These are phyloP conservation scores for Torrubiella hemipterigena DNA, from an alignment of 2,329 filamentous ascomycete species.

Conservation along the genomic window DNA sequence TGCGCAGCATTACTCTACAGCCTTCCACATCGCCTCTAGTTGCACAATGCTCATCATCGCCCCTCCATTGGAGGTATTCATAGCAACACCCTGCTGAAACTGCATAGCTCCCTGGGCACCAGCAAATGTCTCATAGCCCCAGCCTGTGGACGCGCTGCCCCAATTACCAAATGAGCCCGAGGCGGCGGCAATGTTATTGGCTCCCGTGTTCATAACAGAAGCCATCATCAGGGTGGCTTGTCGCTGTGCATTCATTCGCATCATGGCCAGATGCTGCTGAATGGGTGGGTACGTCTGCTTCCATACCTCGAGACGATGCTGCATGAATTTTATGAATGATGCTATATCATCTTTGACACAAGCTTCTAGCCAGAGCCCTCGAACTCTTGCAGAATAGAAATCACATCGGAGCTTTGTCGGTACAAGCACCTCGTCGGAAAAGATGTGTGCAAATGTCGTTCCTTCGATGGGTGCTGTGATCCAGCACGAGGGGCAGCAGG, in stretches of 20 bases:
- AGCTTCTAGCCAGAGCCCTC: not conserved
- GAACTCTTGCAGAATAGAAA: not conserved
- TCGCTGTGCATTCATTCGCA: constrained; percentile 1
- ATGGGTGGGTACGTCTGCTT: constrained; percentile 3
- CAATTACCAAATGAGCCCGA: not conserved
- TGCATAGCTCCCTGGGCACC: constrained; percentile 1
- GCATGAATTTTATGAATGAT: not conserved
- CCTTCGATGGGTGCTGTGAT: constrained; percentile 1
- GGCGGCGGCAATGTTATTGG: constrained; percentile 1
- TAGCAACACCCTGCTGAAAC: constrained; percentile 1
- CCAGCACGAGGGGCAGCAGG: constrained; percentile 4
- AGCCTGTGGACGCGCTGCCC: constrained; percentile 1
- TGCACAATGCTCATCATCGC: not conserved
- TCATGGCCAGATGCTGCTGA: constrained; percentile 3
- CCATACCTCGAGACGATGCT: constrained; percentile 1
- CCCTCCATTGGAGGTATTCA: not conserved
- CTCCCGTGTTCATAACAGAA: constrained; percentile 1
- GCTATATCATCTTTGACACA: not conserved
- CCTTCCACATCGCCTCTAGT: constrained; percentile 2
- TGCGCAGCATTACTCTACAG: constrained; percentile 3
- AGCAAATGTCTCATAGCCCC: constrained; percentile 2
- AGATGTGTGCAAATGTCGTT: not conserved
- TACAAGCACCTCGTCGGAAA: not conserved
- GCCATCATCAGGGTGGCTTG: constrained; percentile 2
- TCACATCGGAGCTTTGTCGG: constrained; percentile 2